Evolutionary conservation across 495 filamentous ascomycete genomes (phyloP).

Genomic region (Penicillium desertorum): DNA sequence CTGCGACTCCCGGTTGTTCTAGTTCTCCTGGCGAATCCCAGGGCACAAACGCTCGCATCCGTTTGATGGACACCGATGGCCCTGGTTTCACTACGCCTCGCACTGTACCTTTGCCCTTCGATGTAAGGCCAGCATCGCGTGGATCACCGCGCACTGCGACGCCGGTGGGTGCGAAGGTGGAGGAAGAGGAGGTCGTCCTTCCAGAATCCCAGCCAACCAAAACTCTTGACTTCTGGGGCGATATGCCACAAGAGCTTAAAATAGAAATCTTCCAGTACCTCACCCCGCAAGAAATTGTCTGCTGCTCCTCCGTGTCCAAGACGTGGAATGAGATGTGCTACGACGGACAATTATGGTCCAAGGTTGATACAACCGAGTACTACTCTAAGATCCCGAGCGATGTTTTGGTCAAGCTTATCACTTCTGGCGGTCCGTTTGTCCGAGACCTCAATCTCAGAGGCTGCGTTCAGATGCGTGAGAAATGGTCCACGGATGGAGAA

Average conservation of each 20-base stretch:
- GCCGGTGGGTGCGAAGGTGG: constrained; percentile 35
- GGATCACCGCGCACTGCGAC: constrained; percentile 29
- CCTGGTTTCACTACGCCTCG: constrained; percentile 30
- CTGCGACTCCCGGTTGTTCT: constrained; percentile 64
- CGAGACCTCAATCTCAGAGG: constrained; percentile 85
- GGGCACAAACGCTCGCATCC: constrained; percentile 50
- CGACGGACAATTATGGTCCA: constrained; percentile 90
- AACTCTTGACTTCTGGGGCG: constrained; percentile 72
- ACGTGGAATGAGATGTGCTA: constrained; percentile 84
- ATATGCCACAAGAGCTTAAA: constrained; percentile 80
- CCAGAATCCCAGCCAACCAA: constrained; percentile 34
- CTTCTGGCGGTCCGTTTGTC: constrained; percentile 81
- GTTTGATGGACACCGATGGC: constrained; percentile 45
- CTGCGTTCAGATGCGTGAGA: constrained; percentile 73
- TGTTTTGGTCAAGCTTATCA: constrained; percentile 81
- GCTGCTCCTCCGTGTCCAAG: constrained; percentile 76
- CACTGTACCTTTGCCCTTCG: constrained; percentile 62
- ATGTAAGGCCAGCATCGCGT: constrained; percentile 54
- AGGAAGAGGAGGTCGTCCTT: constrained; percentile 28
- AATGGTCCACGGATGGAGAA: constrained; percentile 66
- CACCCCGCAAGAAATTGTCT: constrained; percentile 77
- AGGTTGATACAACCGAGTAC: constrained; percentile 80
- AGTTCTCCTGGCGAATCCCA: constrained; percentile 32
- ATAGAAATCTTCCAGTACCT: constrained; percentile 75
- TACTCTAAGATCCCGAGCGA: constrained; percentile 84